These are phyloP conservation scores for Tilletia indica DNA, from an alignment of 1,284 basidiomycete species.

Conservation along the genomic window DNA sequence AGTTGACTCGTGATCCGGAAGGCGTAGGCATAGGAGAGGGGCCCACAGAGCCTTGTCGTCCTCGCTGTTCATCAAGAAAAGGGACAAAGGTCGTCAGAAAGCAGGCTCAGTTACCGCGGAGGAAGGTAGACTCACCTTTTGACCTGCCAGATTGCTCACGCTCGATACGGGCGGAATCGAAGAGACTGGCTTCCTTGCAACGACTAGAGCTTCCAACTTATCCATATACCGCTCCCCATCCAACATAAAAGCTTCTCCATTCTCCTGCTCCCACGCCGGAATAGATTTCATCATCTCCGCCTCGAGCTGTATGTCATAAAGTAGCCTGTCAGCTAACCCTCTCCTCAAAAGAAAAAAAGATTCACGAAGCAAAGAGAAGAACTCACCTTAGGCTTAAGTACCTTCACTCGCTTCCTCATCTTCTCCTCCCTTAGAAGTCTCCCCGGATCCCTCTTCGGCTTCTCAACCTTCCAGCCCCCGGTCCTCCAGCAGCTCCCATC, in stretches of 20 bases:
- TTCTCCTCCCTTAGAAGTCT: conserved; percentile 85
- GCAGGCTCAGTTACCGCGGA: neutral
- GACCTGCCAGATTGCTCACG: conserved; percentile 8
- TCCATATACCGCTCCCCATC: conserved; percentile 80
- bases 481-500: neutral
- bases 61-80: neutral
- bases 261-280: conserved; percentile 81
- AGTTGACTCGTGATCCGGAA: conserved; percentile 6
- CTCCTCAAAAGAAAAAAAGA: neutral
- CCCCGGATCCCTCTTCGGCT: conserved; percentile 58
- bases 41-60: neutral
- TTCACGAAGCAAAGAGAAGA: neutral
- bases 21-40: neutral
- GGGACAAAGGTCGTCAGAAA: neutral
- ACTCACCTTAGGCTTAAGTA: conserved; percentile 83
- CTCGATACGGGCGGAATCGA: conserved; percentile 16
- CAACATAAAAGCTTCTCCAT: conserved; percentile 76
- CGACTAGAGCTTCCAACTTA: conserved; percentile 60
- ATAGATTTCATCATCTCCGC: conserved; percentile 76
- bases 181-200: neutral
- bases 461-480: neutral
- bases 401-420: conserved; percentile 90
- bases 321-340: neutral
- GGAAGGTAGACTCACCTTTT: conserved; percentile 5
- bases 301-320: conserved; percentile 59